These are phyloP conservation scores for Hyphopichia burtonii DNA, from an alignment of 1,139 yeast species.

Conservation along the genomic window DNA sequence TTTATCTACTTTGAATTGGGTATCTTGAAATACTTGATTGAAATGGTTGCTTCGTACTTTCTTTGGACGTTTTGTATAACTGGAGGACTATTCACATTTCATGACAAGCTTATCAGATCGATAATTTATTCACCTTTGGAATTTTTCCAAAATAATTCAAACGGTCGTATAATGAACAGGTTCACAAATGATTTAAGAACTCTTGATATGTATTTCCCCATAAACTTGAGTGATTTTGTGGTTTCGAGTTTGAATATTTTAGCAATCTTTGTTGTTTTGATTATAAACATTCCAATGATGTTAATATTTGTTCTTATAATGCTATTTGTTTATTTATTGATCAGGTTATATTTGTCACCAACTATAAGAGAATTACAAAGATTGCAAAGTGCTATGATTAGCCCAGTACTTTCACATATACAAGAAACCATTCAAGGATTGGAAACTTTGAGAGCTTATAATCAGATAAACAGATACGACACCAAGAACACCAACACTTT, in stretches of 20 bases:
- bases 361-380: slow-evolving; percentile 25
- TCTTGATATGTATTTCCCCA: slow-evolving; percentile 21
- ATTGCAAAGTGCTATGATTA: slow-evolving; percentile 18
- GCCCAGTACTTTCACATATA: slow-evolving; percentile 24
- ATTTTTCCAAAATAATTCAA: slow-evolving; percentile 28
- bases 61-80: slow-evolving; percentile 25
- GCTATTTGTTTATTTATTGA: slow-evolving; percentile 19
- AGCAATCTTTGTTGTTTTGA: slow-evolving; percentile 17
- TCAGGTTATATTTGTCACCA: slow-evolving; percentile 19
- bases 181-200: slow-evolving; percentile 24
- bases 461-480: slow-evolving; percentile 18
- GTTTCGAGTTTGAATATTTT: slow-evolving; percentile 13
- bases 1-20: slow-evolving; percentile 14
- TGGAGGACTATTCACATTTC: slow-evolving; percentile 20
- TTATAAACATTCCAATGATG: slow-evolving; percentile 23
- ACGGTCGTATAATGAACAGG: slow-evolving; percentile 27
- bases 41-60: slow-evolving; percentile 19
- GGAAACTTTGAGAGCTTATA: slow-evolving; percentile 25
- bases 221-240: slow-evolving; percentile 18
- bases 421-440: slow-evolving; percentile 27
- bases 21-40: slow-evolving; percentile 17
- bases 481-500: slow-evolving; percentile 13
- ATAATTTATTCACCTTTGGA: slow-evolving; percentile 27
- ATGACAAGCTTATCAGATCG: slow-evolving; percentile 21
- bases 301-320: slow-evolving; percentile 15